Conservation (phyloP, 768 basidiomycete genomes). For the Tylopilus subfusipes region DNA sequence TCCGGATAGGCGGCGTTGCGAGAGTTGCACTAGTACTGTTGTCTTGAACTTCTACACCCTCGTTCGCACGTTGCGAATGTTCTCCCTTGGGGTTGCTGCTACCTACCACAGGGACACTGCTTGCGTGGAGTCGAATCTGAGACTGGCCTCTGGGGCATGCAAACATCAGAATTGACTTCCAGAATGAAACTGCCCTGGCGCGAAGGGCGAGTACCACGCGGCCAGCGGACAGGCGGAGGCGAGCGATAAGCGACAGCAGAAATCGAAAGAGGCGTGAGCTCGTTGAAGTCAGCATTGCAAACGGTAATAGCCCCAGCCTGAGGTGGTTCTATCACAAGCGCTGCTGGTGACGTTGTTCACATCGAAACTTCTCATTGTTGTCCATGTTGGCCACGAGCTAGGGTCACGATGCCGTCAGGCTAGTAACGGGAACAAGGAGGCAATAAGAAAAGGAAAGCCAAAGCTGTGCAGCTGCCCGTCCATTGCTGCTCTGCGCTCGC, state of each 20-base stretch:
- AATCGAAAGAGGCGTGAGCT: background rate
- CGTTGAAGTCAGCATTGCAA: background rate
- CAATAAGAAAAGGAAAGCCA: too few relatives aligned
- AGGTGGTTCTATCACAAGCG: too few relatives aligned
- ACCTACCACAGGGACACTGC: background rate
- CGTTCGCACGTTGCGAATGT: background rate
- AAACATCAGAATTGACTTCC: background rate
- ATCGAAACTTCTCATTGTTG: too few relatives aligned
- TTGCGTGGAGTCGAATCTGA: background rate
- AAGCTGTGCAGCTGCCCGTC: too few relatives aligned
- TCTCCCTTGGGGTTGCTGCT: background rate
- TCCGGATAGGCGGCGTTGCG: background rate
- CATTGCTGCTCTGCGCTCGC: too few relatives aligned
- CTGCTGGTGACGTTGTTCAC: too few relatives aligned
- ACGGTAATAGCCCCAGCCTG: background rate
- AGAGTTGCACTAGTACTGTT: constrained; percentile 1
- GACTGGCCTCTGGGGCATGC: background rate
- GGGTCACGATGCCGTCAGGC: too few relatives aligned
- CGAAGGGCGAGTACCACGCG: background rate
- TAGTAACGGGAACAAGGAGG: too few relatives aligned
- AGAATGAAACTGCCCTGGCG: background rate
- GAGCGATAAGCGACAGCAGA: constrained; percentile 3
- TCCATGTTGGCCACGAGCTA: too few relatives aligned
- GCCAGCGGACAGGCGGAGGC: background rate
- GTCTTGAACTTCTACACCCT: too few relatives aligned